Percentiles rank a stretch among this genome's conserved stretches.
phyloP scores from a whole-genome alignment of 805 yeast species.

The Ogataea pignaliae region DNA sequence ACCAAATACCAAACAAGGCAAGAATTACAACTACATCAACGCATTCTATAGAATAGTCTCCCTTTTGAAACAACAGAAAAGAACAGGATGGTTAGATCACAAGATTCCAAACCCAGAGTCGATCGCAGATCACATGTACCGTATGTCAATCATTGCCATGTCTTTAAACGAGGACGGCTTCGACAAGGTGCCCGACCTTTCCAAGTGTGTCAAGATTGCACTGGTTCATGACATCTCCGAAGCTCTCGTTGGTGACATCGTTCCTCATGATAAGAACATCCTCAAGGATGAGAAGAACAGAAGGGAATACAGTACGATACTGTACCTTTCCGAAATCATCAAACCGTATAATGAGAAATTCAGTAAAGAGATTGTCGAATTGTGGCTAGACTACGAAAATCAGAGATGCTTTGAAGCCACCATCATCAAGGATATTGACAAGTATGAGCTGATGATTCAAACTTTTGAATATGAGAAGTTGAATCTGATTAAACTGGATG shows the following conservation, averaged over 20 bases:
- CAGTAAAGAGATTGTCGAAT: slow-evolving; percentile 58
- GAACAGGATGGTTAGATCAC: slow-evolving; percentile 94
- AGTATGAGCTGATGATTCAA: slow-evolving; percentile 79
- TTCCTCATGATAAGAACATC: slow-evolving; percentile 66
- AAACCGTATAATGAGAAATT: slow-evolving; percentile 59
- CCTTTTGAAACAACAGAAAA: slow-evolving; percentile 67
- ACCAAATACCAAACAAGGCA: neutral
- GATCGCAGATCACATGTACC: slow-evolving; percentile 92
- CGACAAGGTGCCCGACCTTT: slow-evolving; percentile 38
- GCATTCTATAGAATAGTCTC: slow-evolving; percentile 56
- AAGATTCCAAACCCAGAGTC: slow-evolving; percentile 55
- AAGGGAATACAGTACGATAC: slow-evolving; percentile 71
- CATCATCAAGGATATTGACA: slow-evolving; percentile 91
- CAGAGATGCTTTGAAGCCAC: slow-evolving; percentile 77
- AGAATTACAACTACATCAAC: slow-evolving; percentile 25
- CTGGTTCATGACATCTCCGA: slow-evolving; percentile 94
- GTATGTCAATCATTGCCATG: slow-evolving; percentile 84
- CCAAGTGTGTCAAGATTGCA: slow-evolving; percentile 79
- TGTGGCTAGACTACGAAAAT: slow-evolving; percentile 89
- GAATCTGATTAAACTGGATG: slow-evolving; percentile 56
- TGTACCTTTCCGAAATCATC: slow-evolving; percentile 57
- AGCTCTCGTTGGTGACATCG: slow-evolving; percentile 89
- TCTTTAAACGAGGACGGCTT: slow-evolving; percentile 40
- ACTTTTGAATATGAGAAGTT: slow-evolving; percentile 79
- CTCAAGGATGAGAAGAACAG: slow-evolving; percentile 78